A percentile compares a stretch with the other conserved stretches of the same genome.
Evolutionary conservation across 2,329 filamentous ascomycete species (phyloP).

Genomic region (Didymella keratinophila): DNA sequence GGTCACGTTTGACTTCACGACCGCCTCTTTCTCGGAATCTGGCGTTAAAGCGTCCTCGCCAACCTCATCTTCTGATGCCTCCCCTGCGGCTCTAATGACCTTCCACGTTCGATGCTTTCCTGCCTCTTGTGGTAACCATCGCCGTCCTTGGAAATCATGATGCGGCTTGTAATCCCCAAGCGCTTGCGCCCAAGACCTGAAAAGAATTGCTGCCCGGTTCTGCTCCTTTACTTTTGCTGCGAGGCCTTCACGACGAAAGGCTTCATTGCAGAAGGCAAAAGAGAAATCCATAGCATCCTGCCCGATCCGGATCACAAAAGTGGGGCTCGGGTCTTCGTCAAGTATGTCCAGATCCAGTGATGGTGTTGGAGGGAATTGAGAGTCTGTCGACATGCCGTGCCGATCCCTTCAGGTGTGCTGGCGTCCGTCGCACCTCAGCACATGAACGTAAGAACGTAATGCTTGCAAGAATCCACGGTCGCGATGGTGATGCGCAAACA

Average conservation of each 20-base stretch:
- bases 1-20: neutral
- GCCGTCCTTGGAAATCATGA: conserved; percentile 26
- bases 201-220: conserved; percentile 28
- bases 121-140: conserved; percentile 31
- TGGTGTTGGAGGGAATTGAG: conserved; percentile 3
- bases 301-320: conserved; percentile 33
- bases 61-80: neutral
- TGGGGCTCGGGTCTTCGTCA: conserved; percentile 33
- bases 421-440: neutral
- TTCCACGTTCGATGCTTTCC: conserved; percentile 29
- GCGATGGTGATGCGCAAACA: neutral
- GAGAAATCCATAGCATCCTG: conserved; percentile 26
- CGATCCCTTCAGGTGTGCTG: neutral
- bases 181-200: conserved; percentile 41
- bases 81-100: conserved; percentile 23
- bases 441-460: neutral
- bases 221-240: conserved; percentile 18
- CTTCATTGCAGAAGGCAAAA: conserved; percentile 34
- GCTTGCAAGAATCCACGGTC: neutral
- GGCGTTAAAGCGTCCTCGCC: neutral
- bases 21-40: conserved; percentile 1
- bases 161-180: conserved; percentile 21
- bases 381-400: conserved; percentile 4
- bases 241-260: conserved; percentile 26
- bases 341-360: conserved; percentile 34